phyloP scores from a whole-genome alignment of 1,284 basidiomycete species.

The Fereydounia khargensis region DNA sequence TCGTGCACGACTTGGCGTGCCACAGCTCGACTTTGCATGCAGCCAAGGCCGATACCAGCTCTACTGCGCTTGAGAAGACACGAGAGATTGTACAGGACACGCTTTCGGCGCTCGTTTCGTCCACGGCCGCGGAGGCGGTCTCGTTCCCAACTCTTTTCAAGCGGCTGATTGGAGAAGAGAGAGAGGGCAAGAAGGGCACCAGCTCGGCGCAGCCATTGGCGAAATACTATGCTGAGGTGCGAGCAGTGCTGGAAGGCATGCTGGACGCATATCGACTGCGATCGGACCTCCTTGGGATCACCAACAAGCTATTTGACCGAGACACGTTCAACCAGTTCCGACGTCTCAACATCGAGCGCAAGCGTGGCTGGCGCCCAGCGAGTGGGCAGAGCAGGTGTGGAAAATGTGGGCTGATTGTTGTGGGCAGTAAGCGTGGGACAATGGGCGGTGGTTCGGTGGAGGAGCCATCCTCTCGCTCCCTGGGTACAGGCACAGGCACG shows the following conservation, averaged over 20 bases:
- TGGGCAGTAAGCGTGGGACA: slow-evolving; percentile 12
- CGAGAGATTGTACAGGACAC: slow-evolving; percentile 77
- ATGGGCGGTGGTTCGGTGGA: neutral
- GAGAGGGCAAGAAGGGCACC: neutral
- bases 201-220: slow-evolving; percentile 3
- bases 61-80: slow-evolving; percentile 1
- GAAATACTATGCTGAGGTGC: slow-evolving; percentile 78
- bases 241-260: slow-evolving; percentile 86
- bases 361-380: slow-evolving; percentile 57
- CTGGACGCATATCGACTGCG: slow-evolving; percentile 88
- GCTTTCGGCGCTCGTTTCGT: slow-evolving; percentile 78
- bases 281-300: slow-evolving; percentile 83
- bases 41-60: too few species aligned
- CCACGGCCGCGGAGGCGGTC: slow-evolving; percentile 74
- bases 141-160: slow-evolving; percentile 91
- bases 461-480: neutral
- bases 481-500: neutral
- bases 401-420: slow-evolving; percentile 8
- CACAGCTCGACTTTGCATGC: neutral
- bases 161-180: slow-evolving; percentile 62
- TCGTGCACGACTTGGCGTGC: slow-evolving; percentile 64
- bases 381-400: slow-evolving; percentile 9
- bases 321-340: slow-evolving; percentile 77
- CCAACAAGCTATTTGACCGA: slow-evolving; percentile 75
- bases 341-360: slow-evolving; percentile 52